These are phyloP conservation scores for Rehmannia glutinosa DNA, from an alignment of 257 asterid species.

Conservation along the genomic window DNA sequence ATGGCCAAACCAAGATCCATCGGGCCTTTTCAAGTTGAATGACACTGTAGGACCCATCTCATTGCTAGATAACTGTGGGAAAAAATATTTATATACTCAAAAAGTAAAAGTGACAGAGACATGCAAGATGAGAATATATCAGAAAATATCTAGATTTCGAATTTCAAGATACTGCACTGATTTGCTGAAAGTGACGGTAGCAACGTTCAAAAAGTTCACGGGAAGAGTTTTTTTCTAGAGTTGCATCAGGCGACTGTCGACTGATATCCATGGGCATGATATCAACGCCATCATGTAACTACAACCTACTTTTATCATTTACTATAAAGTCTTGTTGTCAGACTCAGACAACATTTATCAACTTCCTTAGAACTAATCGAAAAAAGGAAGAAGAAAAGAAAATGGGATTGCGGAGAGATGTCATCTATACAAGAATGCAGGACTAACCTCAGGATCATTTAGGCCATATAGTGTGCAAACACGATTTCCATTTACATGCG, in stretches of 20 bases:
- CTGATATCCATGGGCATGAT: too few species aligned
- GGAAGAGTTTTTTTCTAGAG: too few species aligned
- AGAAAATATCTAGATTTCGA: neutral
- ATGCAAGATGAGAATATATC: constrained; percentile 12
- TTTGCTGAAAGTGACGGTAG: too few species aligned
- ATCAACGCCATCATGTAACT: neutral
- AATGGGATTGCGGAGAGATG: neutral
- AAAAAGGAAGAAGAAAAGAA: neutral
- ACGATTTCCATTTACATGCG: constrained; percentile 64
- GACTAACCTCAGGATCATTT: constrained; percentile 42
- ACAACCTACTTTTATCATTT: neutral
- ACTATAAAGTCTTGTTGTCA: too few species aligned
- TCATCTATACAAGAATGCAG: neutral
- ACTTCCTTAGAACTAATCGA: neutral
- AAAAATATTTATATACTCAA: neutral
- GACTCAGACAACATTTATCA: too few species aligned
- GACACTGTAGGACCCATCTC: constrained; percentile 72
- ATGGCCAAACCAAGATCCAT: constrained; percentile 90
- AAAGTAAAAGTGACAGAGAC: constrained; percentile 16
- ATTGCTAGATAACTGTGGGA: constrained; percentile 40
- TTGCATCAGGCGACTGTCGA: too few species aligned
- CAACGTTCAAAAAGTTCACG: too few species aligned
- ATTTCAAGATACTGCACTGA: constrained; percentile 5
- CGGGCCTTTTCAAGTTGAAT: constrained; percentile 85
- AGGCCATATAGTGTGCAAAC: constrained; percentile 70